phyloP scores from a whole-genome alignment of 495 filamentous ascomycete species.

The Talaromyces nanjingensis region DNA sequence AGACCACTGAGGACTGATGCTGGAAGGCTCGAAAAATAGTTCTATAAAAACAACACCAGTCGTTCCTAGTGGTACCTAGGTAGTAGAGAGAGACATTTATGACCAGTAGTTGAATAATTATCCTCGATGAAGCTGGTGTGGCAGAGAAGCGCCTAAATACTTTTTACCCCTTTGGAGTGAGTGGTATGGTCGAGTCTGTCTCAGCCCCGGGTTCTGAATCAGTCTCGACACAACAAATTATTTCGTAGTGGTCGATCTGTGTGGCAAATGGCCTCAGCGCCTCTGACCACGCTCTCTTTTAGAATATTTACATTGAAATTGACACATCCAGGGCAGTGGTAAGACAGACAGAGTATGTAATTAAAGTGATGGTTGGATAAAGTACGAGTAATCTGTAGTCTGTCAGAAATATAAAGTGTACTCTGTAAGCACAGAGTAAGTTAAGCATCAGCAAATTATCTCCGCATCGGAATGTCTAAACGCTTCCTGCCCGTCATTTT shows the following conservation, averaged over 20 bases:
- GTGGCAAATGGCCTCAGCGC: conserved; percentile 1
- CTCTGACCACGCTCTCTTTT: not conserved
- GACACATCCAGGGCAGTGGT: not conserved
- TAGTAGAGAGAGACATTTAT: not conserved
- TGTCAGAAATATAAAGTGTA: too few relatives aligned
- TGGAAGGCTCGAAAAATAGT: not conserved
- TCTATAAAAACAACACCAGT: not conserved
- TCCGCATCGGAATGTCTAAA: not conserved
- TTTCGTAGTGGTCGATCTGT: not conserved
- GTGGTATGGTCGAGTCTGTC: not conserved
- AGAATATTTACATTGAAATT: not conserved
- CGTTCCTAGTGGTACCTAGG: not conserved
- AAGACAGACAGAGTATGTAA: not conserved
- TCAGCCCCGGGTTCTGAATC: not conserved
- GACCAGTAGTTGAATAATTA: not conserved
- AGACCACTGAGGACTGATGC: not conserved
- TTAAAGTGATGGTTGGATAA: too few relatives aligned
- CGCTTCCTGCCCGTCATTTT: not conserved
- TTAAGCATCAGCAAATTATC: not conserved
- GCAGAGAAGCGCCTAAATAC: not conserved
- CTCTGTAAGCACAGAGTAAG: too few relatives aligned
- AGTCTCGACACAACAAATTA: not conserved
- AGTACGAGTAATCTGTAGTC: too few relatives aligned
- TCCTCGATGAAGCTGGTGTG: not conserved
- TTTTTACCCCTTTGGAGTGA: not conserved